These are phyloP conservation scores for Elongisporangium prolatum DNA, from an alignment of 352 stramenopile species.

Conservation along the genomic window DNA sequence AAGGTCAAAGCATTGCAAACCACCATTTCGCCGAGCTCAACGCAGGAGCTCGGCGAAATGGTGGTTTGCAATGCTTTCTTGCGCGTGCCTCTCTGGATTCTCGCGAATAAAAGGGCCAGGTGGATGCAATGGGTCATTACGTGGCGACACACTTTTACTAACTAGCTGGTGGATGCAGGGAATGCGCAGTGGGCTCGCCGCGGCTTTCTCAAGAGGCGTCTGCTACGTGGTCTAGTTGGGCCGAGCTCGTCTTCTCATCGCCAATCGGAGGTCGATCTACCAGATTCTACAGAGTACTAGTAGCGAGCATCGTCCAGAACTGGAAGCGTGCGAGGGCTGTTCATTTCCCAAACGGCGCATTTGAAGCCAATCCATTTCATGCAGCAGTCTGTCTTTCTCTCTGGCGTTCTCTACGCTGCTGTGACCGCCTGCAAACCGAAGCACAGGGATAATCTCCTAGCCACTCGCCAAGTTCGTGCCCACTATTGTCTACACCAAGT, in stretches of 20 bases:
- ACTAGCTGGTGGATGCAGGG: no score
- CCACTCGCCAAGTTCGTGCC: constrained; percentile 8
- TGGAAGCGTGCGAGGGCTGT: no score
- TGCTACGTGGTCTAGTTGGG: neutral
- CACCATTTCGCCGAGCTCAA: no score
- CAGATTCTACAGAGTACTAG: no score
- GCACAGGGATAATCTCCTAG: constrained; percentile 15
- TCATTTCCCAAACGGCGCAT: neutral
- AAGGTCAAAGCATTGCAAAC: no score
- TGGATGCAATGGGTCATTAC: neutral
- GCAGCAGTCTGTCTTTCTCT: neutral
- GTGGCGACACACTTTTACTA: neutral
- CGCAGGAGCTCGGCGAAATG: neutral
- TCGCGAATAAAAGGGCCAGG: neutral
- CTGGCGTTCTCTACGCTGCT: neutral
- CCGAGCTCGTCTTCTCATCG: neutral
- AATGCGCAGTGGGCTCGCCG: no score
- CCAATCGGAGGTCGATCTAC: no score
- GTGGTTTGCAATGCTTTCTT: neutral
- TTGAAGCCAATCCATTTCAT: neutral
- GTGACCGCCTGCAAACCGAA: neutral
- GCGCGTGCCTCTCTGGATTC: neutral
- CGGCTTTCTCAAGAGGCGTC: neutral
- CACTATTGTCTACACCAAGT: neutral
- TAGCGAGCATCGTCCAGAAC: no score